Conservation (phyloP, 176 grass and related monocot species). For the Panicum miliaceum region DNA sequence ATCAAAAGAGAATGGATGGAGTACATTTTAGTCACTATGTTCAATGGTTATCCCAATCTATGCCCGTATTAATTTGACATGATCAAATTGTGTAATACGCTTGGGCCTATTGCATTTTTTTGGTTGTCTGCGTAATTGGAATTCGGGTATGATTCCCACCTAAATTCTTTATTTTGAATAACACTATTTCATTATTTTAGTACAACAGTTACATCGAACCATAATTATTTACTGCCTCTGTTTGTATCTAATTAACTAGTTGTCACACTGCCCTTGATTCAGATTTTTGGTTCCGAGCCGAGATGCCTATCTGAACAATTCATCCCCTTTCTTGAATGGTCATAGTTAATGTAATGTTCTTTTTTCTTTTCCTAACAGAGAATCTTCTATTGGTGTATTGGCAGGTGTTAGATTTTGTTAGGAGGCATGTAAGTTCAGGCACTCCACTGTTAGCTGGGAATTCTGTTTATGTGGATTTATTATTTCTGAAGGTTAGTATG, state of each 20-base stretch:
- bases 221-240: background rate
- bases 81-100: slow-evolving; percentile 2
- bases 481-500: slow-evolving; percentile 81
- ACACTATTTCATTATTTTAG: background rate
- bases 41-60: slow-evolving; percentile 5
- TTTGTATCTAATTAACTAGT: background rate
- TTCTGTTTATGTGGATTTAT: slow-evolving; percentile 78
- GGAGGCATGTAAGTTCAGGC: slow-evolving; percentile 58
- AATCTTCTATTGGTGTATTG: slow-evolving; percentile 24
- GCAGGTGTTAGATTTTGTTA: slow-evolving; percentile 84
- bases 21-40: background rate
- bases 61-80: background rate
- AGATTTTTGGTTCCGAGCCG: too few species aligned
- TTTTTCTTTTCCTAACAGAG: slow-evolving; percentile 7
- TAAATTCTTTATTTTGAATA: background rate
- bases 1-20: too few species aligned
- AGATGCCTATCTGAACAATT: too few species aligned
- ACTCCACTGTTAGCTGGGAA: slow-evolving; percentile 80
- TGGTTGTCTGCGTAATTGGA: background rate
- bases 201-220: background rate
- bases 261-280: too few species aligned
- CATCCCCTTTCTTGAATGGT: background rate
- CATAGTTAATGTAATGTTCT: background rate
- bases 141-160: background rate
- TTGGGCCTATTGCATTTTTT: background rate